Base-by-base conservation (phyloP, 371 early-diverging fungal species). In the Mucor sp. region DNA sequence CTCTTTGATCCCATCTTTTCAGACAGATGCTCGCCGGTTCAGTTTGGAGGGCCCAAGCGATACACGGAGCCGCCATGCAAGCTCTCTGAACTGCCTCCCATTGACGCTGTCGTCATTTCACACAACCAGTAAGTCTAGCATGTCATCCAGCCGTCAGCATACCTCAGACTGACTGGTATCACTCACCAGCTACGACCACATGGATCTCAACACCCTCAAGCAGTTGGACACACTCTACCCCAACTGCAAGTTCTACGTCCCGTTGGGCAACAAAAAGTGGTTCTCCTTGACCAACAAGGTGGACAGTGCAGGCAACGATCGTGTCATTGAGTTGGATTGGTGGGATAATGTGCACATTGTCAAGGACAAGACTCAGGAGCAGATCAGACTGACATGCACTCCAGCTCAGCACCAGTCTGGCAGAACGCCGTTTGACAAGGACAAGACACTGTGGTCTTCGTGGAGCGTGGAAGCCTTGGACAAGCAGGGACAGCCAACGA, bases 321-420 rank as follows among this genome's bases (percentile, higher is more conserved):
- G 71, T 11, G 85, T 85, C 15, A 85, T 69, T 6, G 90, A 93
- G 59, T 79, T 84, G 43, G 94, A 94, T 74, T 94, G 94, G 94
- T 93, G 93, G 93, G 90, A 92, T 55, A 77, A 76, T 32, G 81
- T 84, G 39, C 72, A 79, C 8, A 68, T 88, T 3, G 17, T 57
- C 55, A 71, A 28, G 63, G 78, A 68, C 62, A 73, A 43, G 21
- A 33, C 65, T 6, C 17, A 32, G 6, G n/a, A 43, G 15, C 56
- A 69, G 32, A 14, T 86, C 53, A 79, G 73, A 65, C 68, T 89
- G 23, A 84, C 81, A 0, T 92, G 93, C 65, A 90, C 90, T 0
- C 93, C 93, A 7, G 85, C 87, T 65, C 94, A 94, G 67, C 94
- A 94, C 72, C 92, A 90, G 74, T 88, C 89, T 3, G 87, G 89